Percentiles rank a stretch among this genome's conserved stretches.
Conservation (phyloP, 129 eudicot genomes). For the Chrysanthemum makinoi region DNA sequence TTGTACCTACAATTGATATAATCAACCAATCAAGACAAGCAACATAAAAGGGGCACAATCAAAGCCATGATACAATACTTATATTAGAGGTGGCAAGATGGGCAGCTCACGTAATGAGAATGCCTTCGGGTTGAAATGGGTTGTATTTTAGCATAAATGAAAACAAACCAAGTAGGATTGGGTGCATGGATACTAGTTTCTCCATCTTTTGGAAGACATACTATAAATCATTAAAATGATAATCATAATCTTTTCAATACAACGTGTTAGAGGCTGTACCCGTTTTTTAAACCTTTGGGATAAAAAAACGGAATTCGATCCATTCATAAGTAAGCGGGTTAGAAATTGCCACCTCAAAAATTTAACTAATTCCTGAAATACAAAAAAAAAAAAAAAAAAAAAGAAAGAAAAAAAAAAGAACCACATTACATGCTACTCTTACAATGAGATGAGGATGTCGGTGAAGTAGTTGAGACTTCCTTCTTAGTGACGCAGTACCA, state of each 20-base stretch:
- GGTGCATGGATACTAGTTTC: too few species aligned
- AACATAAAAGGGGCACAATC: neutral
- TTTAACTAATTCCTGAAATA: too few species aligned
- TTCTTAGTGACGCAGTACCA: slow-evolving; percentile 91
- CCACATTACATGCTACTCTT: slow-evolving; percentile 20
- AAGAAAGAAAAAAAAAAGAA: neutral
- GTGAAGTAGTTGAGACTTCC: slow-evolving; percentile 88
- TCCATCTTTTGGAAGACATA: too few species aligned
- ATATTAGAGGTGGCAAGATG: neutral
- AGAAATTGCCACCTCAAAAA: too few species aligned
- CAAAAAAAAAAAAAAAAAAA: neutral
- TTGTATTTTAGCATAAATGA: too few species aligned
- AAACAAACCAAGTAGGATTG: too few species aligned
- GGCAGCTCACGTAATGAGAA: neutral
- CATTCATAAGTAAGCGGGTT: too few species aligned
- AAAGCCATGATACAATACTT: neutral
- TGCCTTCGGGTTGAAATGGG: neutral
- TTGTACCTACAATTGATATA: slow-evolving; percentile 45
- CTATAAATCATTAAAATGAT: neutral
- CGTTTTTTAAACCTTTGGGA: too few species aligned
- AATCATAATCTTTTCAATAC: too few species aligned
- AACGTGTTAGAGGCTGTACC: too few species aligned
- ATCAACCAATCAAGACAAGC: neutral
- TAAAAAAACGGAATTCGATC: too few species aligned
- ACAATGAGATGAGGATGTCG: slow-evolving; percentile 82